Evolutionary conservation across 495 filamentous ascomycete genomes (phyloP), one percentile per base, ranked within the genome.

Genomic region (Chaetomium fimeti): DNA sequence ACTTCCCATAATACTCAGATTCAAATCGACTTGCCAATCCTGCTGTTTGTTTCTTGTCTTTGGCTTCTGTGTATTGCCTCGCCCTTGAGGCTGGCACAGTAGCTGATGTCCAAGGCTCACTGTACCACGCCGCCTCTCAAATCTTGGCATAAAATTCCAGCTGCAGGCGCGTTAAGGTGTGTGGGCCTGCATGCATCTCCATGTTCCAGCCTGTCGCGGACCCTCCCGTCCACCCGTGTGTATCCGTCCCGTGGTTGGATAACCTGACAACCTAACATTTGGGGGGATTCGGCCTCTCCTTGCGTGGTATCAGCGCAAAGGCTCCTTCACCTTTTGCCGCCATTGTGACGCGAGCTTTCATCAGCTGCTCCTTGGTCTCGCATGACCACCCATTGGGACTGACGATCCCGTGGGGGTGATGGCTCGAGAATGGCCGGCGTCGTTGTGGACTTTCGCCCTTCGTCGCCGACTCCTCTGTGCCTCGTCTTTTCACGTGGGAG

Each of bases 261-360:
- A 28, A 36, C 8, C n/a, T n/a, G n/a, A n/a, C n/a, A n/a, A n/a
- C n/a, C n/a, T n/a, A n/a, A n/a, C n/a, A n/a, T n/a, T n/a, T n/a
- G n/a, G n/a, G n/a, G n/a, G n/a, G 27, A 1, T 12, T 42, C 45
- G 58, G 16, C 28, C n/a, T 38, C 8, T 15, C 25, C 27, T 24
- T 22, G 13, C 15, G 9, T 2, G 13, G 18, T 25, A 12, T 49
- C 13, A 11, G 16, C 45, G 25, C 4, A 11, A 48, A 65, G 54
- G 54, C 67, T 66, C 62, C 68, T 36, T 74, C 20, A 24, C 15
- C 45, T 49, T 72, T 58, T 71, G 68, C 68, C 68, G 72, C 57
- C 68, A 74, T 71, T 62, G 52, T 73, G 67, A 65, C 68, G 70
- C 49, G 62, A 73, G 53, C 54, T 68, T 67, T 58, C 67, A 66